These are phyloP conservation scores for Ramalina peruviana DNA, from an alignment of 495 filamentous ascomycete species.

Conservation along the genomic window DNA sequence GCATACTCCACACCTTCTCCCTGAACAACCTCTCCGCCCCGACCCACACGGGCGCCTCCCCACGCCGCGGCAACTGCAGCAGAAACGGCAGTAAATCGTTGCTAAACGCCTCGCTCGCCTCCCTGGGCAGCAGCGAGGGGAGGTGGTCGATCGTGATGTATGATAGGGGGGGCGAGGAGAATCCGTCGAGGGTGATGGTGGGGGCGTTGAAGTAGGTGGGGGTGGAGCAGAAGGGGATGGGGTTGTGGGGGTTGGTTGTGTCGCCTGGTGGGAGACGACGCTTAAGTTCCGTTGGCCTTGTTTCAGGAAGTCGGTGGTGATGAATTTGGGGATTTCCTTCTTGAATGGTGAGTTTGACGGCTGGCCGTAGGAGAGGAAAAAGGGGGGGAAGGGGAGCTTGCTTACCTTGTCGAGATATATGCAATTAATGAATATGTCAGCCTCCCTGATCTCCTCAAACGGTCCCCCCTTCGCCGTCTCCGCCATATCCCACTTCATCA, in stretches of 20 bases:
- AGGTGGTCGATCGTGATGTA: slow-evolving; percentile 72
- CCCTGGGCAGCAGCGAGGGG: slow-evolving; percentile 71
- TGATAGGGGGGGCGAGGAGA: slow-evolving; percentile 44
- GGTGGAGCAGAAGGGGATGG: slow-evolving; percentile 72
- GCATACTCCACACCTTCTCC: slow-evolving; percentile 48
- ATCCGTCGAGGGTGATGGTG: slow-evolving; percentile 48
- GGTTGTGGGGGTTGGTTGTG: slow-evolving; percentile 61
- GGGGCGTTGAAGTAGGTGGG: slow-evolving; percentile 73
- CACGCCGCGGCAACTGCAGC: slow-evolving; percentile 61
- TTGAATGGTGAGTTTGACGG: too few species aligned
- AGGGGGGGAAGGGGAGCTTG: too few species aligned
- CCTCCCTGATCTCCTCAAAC: slow-evolving; percentile 72
- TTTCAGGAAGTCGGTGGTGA: slow-evolving; percentile 55
- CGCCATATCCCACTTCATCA: slow-evolving; percentile 84
- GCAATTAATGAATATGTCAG: slow-evolving; percentile 76
- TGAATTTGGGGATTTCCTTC: slow-evolving; percentile 51
- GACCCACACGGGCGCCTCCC: slow-evolving; percentile 62
- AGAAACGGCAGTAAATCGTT: slow-evolving; percentile 65
- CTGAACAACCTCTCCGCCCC: slow-evolving; percentile 73
- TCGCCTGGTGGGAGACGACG: slow-evolving; percentile 75
- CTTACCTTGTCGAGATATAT: slow-evolving; percentile 55
- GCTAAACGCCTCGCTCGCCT: slow-evolving; percentile 80
- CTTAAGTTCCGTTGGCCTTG: slow-evolving; percentile 55
- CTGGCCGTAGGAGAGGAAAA: too few species aligned
- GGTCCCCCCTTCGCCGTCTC: slow-evolving; percentile 71